These are phyloP conservation scores for Arachnomyces sp. DNA, from an alignment of 2,329 filamentous ascomycete species.

Conservation along the genomic window DNA sequence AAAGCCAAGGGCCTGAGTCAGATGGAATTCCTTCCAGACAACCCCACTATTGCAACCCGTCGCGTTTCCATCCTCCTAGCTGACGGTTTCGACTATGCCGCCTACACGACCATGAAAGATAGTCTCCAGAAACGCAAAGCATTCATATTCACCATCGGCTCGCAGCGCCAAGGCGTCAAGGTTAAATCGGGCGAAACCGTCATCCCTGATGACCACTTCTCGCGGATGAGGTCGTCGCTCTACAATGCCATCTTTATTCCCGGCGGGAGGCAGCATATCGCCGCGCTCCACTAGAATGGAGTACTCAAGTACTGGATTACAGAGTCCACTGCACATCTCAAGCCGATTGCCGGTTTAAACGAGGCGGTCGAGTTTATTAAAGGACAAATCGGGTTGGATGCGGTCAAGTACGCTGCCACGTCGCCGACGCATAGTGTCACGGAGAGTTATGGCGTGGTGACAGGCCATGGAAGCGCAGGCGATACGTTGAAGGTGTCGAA, in stretches of 20 bases:
- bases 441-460: no score
- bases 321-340: conserved; percentile 75
- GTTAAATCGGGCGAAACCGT: no score
- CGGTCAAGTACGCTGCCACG: no score
- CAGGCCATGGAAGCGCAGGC: no score
- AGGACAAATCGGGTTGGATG: no score
- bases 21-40: conserved; percentile 61
- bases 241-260: conserved; percentile 73
- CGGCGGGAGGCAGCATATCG: conserved; percentile 45
- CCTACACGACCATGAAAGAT: conserved; percentile 61
- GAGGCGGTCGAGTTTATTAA: conserved; percentile 64
- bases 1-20: conserved; percentile 62
- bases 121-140: no score
- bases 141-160: conserved; percentile 58
- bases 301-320: conserved; percentile 69
- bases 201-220: no score
- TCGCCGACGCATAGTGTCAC: no score
- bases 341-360: conserved; percentile 68
- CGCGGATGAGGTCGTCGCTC: conserved; percentile 64
- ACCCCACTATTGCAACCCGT: conserved; percentile 61
- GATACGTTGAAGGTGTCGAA: no score
- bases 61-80: conserved; percentile 51
- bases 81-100: conserved; percentile 41
- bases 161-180: conserved; percentile 60
- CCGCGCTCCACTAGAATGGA: conserved; percentile 60